Evolutionary conservation across 768 basidiomycete species (phyloP), one percentile per base, ranked within the genome.

Genomic region (Boletus bicolor): DNA sequence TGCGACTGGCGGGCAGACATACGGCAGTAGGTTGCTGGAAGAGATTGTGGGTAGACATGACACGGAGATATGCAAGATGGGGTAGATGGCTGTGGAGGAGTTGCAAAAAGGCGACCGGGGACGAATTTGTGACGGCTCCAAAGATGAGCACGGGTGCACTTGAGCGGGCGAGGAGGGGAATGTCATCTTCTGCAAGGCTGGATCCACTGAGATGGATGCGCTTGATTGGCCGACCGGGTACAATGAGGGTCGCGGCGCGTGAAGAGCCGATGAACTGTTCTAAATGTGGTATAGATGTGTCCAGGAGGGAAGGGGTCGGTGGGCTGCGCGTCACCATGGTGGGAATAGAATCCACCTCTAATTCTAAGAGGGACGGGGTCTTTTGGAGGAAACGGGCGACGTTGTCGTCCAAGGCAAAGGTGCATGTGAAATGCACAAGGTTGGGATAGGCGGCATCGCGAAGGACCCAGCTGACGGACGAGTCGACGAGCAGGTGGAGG

Each of bases 161-260:
- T 32, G 84, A 67, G 45, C 65, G 67, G 12, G 83, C 76, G 45
- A 89, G 76, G 30, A 72, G 71, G 44, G 74, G 73, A 24, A 87
- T 74, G 63, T 84, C 77, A 28, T 79, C 80, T 60, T 83, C 81
- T 24, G 79, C 75, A 58, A 89, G 72, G 68, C 82, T 81, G 32
- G 82, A 77, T n/a, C 77, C 80, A 55, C 77, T 79, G 53, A 91
- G 77, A 67, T 84, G 81, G 47, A 91, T 77, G 64, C 77, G 78
- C 57, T 80, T 73, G 38, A 90, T 76, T 10, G 89, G 87, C 21
- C 88, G 81, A 15, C 84, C 82, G 43, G 85, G 86, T 4, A 87
- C 77, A 62, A 90, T 72, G 26, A 73, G 69, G 49, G 75, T 72
- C 24, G 87, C 85, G 21, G 77, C 77, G 48, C 77, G 71, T 34